phyloP scores from a whole-genome alignment of 257 asterid genomes.

The Paraleonurus japonicus region DNA sequence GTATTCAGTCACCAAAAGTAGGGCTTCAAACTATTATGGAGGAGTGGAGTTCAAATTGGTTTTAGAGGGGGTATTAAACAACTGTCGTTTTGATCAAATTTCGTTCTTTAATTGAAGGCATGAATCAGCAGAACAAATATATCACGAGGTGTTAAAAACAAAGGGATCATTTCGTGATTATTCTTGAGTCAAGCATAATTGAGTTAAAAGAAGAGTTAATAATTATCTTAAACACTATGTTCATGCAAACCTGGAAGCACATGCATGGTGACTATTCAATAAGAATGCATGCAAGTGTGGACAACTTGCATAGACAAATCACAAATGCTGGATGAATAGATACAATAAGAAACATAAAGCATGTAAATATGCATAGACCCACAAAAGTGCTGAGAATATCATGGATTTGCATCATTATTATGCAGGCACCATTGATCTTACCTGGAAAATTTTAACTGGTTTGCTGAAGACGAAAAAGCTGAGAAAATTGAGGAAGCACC shows the following conservation, averaged over 20 bases:
- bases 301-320: background rate
- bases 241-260: background rate
- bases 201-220: background rate
- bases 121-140: background rate
- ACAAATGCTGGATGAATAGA: background rate
- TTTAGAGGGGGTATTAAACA: background rate
- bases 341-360: background rate
- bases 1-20: too few species aligned
- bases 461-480: background rate
- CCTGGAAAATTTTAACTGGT: background rate
- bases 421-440: background rate
- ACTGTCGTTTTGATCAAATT: background rate
- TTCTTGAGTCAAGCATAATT: background rate
- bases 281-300: background rate
- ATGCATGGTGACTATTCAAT: background rate
- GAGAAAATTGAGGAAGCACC: conserved; percentile 17
- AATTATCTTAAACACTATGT: background rate
- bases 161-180: background rate
- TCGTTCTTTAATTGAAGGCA: background rate
- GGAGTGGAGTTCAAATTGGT: background rate
- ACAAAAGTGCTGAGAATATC: background rate
- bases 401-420: background rate
- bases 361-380: background rate
- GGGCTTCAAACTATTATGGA: background rate
- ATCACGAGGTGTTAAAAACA: background rate